These are phyloP conservation scores for Talaromyces verruculosus DNA, from an alignment of 2,329 filamentous ascomycete genomes.

Conservation along the genomic window DNA sequence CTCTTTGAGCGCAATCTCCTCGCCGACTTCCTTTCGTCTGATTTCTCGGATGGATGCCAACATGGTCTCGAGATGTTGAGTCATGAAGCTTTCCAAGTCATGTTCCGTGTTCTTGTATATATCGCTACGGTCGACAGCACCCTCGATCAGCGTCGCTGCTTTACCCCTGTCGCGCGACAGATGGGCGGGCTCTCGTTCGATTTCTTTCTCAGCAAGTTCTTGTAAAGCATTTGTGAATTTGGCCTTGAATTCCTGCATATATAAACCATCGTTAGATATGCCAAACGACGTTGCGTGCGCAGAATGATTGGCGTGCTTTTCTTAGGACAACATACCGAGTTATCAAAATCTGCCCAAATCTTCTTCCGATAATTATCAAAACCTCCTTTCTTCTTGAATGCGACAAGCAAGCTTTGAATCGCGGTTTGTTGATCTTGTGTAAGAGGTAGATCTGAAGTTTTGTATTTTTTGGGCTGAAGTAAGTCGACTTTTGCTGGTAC, in stretches of 20 bases:
- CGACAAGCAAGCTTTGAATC: conserved; percentile 61
- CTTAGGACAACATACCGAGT: conserved; percentile 45
- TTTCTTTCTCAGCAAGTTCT: conserved; percentile 59
- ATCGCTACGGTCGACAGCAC: conserved; percentile 62
- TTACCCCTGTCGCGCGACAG: conserved; percentile 62
- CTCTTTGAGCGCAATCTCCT: conserved; percentile 56
- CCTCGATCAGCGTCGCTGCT: conserved; percentile 63
- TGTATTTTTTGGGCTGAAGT: conserved; percentile 52
- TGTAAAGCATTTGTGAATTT: conserved; percentile 55
- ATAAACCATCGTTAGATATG: neutral
- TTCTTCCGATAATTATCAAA: conserved; percentile 63
- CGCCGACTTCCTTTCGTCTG: conserved; percentile 59
- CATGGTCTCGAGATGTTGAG: conserved; percentile 55
- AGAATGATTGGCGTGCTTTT: neutral
- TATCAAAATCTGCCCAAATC: conserved; percentile 59
- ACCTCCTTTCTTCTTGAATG: conserved; percentile 66
- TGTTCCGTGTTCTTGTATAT: conserved; percentile 60
- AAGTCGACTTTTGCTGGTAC: conserved; percentile 36
- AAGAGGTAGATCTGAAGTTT: conserved; percentile 61
- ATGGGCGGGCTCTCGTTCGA: conserved; percentile 61
- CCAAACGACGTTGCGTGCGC: neutral
- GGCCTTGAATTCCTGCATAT: conserved; percentile 51
- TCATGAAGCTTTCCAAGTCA: conserved; percentile 56
- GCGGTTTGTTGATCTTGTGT: conserved; percentile 57
- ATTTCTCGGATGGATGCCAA: conserved; percentile 58